Percentiles rank a stretch among this genome's conserved stretches.
Evolutionary conservation across 1,139 yeast species (phyloP).

Genomic region (Geotrichum candidum): DNA sequence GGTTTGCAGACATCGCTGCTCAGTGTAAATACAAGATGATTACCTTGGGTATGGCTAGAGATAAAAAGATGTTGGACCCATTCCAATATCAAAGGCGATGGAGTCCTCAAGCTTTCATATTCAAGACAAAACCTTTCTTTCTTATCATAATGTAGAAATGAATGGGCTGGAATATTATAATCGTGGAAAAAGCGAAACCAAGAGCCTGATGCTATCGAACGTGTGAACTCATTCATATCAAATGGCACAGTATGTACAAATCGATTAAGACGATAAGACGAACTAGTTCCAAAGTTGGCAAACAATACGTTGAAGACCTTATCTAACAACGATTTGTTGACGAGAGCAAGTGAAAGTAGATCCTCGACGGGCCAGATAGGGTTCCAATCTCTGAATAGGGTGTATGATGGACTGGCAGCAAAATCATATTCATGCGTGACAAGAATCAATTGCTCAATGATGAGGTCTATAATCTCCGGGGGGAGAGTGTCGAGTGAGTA

Average conservation of each 20-base stretch:
- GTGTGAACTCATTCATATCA: not conserved
- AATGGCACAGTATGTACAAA: not conserved
- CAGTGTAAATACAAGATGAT: not conserved
- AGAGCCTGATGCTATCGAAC: not conserved
- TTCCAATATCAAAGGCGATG: not conserved
- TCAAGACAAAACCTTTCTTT: not conserved
- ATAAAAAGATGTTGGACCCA: not conserved
- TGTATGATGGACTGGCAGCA: not conserved
- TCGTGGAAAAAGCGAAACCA: not conserved
- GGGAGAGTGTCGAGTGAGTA: not conserved
- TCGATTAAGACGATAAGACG: not conserved
- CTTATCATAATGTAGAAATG: not conserved
- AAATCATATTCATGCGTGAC: not conserved
- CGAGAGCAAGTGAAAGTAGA: not conserved
- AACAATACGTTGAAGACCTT: not conserved
- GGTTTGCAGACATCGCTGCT: not conserved
- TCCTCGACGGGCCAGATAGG: not conserved
- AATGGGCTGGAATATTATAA: not conserved
- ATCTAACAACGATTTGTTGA: not conserved
- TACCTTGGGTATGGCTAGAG: not conserved
- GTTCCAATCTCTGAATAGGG: not conserved
- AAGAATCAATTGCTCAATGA: not conserved
- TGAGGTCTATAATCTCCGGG: not conserved
- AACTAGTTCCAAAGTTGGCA: not conserved
- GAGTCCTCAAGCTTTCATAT: not conserved